These are phyloP conservation scores for Canariomyces notabilis DNA, from an alignment of 2,329 filamentous ascomycete genomes.

Conservation along the genomic window DNA sequence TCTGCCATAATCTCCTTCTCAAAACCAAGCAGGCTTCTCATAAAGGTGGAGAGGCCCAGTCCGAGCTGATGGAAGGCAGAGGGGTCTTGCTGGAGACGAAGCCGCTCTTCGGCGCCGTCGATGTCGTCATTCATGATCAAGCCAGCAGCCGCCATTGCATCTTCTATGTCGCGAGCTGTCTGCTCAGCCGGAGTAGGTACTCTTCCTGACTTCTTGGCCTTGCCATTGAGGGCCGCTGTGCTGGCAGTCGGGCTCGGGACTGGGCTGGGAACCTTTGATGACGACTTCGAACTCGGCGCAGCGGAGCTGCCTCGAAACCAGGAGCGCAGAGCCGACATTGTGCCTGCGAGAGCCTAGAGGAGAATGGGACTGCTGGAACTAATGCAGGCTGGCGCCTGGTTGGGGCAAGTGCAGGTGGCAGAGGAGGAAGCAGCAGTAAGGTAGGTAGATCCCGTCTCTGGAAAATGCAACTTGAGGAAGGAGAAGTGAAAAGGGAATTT, in stretches of 20 bases:
- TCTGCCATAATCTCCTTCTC: conserved; percentile 88
- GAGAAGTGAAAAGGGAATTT: not conserved
- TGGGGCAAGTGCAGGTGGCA: too few species aligned
- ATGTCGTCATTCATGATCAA: conserved; percentile 89
- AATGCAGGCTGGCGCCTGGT: too few species aligned
- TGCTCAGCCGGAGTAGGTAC: conserved; percentile 23
- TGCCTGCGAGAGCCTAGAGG: too few species aligned
- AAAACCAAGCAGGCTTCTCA: conserved; percentile 81
- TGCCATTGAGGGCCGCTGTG: conserved; percentile 19
- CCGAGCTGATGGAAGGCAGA: conserved; percentile 90
- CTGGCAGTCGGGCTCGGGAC: conserved; percentile 20
- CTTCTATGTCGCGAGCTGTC: conserved; percentile 51
- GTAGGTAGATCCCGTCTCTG: too few species aligned
- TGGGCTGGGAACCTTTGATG: conserved; percentile 22
- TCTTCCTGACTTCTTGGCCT: conserved; percentile 8
- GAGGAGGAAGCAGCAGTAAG: not conserved
- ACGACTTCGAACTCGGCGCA: conserved; percentile 22
- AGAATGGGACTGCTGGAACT: not conserved
- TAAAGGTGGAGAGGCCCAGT: conserved; percentile 74
- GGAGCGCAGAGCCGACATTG: conserved; percentile 37
- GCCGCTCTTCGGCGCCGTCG: conserved; percentile 68
- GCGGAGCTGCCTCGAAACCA: conserved; percentile 45
- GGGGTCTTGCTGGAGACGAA: conserved; percentile 65
- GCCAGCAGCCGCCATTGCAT: conserved; percentile 59
- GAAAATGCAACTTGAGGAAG: too few species aligned